A percentile compares a stretch with the other conserved stretches of the same genome.
Evolutionary conservation across 2,329 filamentous ascomycete species (phyloP).

Genomic region (Colletotrichum sp.): DNA sequence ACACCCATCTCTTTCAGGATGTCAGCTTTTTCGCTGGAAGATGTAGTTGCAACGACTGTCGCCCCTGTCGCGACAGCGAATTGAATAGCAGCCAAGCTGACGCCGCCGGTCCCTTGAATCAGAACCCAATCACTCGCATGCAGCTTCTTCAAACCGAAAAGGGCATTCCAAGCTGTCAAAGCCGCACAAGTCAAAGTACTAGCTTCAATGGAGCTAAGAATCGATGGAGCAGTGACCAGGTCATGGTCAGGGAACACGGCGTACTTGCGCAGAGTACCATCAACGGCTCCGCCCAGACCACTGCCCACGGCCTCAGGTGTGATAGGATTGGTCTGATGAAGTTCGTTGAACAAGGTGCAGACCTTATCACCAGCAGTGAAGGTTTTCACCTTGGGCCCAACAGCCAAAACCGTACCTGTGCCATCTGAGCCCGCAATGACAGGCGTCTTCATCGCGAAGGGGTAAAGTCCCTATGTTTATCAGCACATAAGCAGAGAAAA

Average conservation of each 20-base stretch:
- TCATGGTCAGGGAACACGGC: not conserved
- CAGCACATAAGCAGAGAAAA: too few relatives aligned
- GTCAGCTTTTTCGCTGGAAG: constrained; percentile 52
- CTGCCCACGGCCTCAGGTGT: not conserved
- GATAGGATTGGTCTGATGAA: not conserved
- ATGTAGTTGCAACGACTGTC: constrained; percentile 62
- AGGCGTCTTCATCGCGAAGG: not conserved
- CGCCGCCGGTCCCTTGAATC: constrained; percentile 59
- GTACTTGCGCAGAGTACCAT: not conserved
- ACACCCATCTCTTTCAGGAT: constrained; percentile 57
- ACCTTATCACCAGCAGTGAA: not conserved
- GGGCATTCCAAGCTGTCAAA: constrained; percentile 23
- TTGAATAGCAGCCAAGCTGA: constrained; percentile 51
- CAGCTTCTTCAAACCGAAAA: constrained; percentile 36
- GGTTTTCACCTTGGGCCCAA: not conserved
- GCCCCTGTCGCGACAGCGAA: constrained; percentile 55
- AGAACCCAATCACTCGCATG: constrained; percentile 48
- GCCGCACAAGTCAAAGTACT: not conserved
- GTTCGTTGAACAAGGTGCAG: not conserved
- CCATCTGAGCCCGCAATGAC: not conserved
- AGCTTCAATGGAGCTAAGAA: not conserved
- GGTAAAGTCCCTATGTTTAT: not conserved
- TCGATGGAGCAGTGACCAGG: not conserved
- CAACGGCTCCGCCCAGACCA: not conserved
- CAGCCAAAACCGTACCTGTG: not conserved